Evolutionary conservation across 176 grass and related monocot genomes (phyloP), one percentile per base, ranked within the genome.

Genomic region (Triticum dicoccoides): DNA sequence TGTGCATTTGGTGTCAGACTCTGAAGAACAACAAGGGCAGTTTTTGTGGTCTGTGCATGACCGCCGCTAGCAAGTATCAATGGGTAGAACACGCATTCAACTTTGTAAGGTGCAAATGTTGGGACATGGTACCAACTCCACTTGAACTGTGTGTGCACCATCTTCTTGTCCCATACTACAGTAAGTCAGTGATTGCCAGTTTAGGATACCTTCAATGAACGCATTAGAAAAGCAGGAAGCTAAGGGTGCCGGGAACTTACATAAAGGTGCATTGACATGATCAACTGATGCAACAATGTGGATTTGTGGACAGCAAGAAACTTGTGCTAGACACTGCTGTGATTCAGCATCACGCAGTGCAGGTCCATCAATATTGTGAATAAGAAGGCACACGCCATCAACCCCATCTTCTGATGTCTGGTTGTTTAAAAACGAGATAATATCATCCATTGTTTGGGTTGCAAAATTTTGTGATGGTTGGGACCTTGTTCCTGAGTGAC

Each of bases 111-210:
- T 68, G 89, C 88, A 82, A 94, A 98, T 9, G 96, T 94, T 15
- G 92, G 93, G 64, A 92, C 92, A 30, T 96, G 96, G 30, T 98
- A 93, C 92, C 96, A 98, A 62, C 89, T 92, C 90, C 93, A 98
- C 52, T 92, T 98, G 68, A 92, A 96, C 68, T 92, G 84, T 69
- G 90, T 96, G 82, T 94, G 88, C 63, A 98, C 96, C 93, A 96
- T 98, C 92, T 98, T 98, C 92, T 98, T 98, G 88, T 98, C 96
- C 96, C 93, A 98, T 83, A 94, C 96, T 98, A 54, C 65, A 86
- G 24, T 37, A 83, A 77, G 69, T 73, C 58, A 86, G 24, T 24
- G 84, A 73, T 77, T 84, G 56, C 45, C 81, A 49, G 58, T 61
- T 89, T 69, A 89, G 23, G n/a, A 78, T 75, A 79, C 41, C 17